Percentiles rank a stretch among this genome's conserved stretches.
Conservation (phyloP, 169 alveolate species). For the Plasmodium vinckei region DNA sequence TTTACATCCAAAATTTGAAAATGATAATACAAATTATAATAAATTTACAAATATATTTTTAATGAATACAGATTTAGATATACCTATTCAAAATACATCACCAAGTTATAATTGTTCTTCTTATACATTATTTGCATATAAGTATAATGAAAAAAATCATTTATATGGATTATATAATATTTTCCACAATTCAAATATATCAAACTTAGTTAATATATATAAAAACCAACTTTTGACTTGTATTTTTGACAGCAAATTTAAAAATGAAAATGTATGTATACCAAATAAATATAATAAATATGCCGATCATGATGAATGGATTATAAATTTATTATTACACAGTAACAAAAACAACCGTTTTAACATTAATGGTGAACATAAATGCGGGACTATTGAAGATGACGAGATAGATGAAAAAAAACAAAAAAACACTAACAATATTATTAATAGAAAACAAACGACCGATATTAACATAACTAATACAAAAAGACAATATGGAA, state of each 20-base stretch:
- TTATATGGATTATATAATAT: conserved; percentile 64
- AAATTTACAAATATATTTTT: conserved; percentile 17
- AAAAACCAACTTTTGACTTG: conserved; percentile 52
- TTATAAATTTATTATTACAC: conserved; percentile 43
- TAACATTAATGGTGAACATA: background rate
- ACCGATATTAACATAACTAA: background rate
- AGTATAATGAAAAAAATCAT: conserved; percentile 51
- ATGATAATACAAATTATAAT: conserved; percentile 11
- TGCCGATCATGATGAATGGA: conserved; percentile 20
- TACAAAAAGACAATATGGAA: background rate
- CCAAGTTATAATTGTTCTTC: conserved; percentile 39
- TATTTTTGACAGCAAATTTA: conserved; percentile 36
- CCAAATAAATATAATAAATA: conserved; percentile 18
- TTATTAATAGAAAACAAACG: background rate
- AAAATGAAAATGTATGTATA: conserved; percentile 30
- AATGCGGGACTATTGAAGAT: background rate
- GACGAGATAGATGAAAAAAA: background rate
- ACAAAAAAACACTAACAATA: background rate
- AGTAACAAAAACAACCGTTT: background rate
- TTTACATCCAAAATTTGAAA: conserved; percentile 72
- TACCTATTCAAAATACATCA: background rate
- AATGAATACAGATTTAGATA: conserved; percentile 32
- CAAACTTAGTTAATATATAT: conserved; percentile 57
- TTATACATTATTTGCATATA: conserved; percentile 55
- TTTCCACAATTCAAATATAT: conserved; percentile 16